Conservation (phyloP, 768 basidiomycete genomes). For the Pleurotus platypus region DNA sequence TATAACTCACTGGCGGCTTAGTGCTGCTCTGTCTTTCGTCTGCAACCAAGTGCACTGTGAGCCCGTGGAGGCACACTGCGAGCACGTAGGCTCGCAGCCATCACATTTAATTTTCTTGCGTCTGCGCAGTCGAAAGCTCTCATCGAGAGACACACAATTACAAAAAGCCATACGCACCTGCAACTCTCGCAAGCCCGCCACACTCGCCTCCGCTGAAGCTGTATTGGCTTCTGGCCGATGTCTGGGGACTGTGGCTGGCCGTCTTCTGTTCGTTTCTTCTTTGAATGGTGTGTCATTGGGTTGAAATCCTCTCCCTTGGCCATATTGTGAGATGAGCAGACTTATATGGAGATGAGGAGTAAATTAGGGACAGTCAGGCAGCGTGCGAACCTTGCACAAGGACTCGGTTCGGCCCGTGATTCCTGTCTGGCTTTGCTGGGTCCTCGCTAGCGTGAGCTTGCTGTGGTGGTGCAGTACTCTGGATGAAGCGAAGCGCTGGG, state of each 20-base stretch:
- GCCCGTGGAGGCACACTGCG: slow-evolving; percentile 71
- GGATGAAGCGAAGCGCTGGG: no score
- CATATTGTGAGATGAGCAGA: slow-evolving; percentile 22
- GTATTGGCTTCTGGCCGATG: slow-evolving; percentile 63
- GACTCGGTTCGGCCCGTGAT: slow-evolving; percentile 9
- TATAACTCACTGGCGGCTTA: slow-evolving; percentile 78
- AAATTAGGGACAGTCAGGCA: slow-evolving; percentile 6
- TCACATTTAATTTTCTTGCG: slow-evolving; percentile 95
- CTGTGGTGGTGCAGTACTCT: no score
- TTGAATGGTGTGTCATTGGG: slow-evolving; percentile 51
- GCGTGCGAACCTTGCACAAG: slow-evolving; percentile 5
- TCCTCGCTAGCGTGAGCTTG: not conserved
- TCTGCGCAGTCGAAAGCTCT: slow-evolving; percentile 32
- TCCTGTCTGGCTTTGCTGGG: not conserved
- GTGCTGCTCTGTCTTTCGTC: slow-evolving; percentile 86
- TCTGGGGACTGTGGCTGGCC: slow-evolving; percentile 54
- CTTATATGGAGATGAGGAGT: slow-evolving; percentile 4
- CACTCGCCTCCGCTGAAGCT: slow-evolving; percentile 75
- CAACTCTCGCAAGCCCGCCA: slow-evolving; percentile 92
- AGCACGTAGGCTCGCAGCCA: slow-evolving; percentile 82
- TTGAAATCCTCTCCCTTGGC: slow-evolving; percentile 49
- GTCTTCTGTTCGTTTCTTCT: slow-evolving; percentile 73
- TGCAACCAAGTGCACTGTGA: slow-evolving; percentile 87
- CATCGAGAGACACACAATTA: slow-evolving; percentile 13
- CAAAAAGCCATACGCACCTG: slow-evolving; percentile 47